Evolutionary conservation across 306 rosid genomes (phyloP).

Genomic region (Trifolium fragiferum): DNA sequence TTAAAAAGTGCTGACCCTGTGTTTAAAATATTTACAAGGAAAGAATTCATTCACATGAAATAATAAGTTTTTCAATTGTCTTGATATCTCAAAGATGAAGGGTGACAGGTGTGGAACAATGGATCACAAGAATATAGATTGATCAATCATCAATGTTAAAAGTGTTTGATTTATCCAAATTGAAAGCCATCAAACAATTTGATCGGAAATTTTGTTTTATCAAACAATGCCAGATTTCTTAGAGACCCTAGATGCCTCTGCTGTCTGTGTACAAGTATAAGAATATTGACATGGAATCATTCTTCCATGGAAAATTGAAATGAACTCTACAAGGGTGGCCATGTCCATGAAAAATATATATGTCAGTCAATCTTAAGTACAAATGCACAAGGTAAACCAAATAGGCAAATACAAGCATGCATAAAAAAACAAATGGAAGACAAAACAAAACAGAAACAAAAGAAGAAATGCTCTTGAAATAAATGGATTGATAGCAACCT

Average conservation of each 20-base stretch:
- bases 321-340: not conserved
- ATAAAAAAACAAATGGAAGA: not conserved
- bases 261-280: not conserved
- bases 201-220: not conserved
- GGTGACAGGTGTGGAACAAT: constrained; percentile 4
- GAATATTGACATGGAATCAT: not conserved
- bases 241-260: not conserved
- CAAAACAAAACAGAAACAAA: not conserved
- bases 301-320: not conserved
- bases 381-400: not conserved
- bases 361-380: constrained; percentile 9
- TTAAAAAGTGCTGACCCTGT: not conserved
- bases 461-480: constrained; percentile 8
- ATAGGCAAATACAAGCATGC: not conserved
- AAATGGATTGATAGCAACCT: constrained; percentile 50
- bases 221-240: not conserved
- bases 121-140: not conserved
- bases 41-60: not conserved
- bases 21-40: not conserved
- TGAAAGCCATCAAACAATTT: not conserved
- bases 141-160: not conserved
- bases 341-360: not conserved
- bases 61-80: not conserved
- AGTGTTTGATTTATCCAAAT: constrained; percentile 21
- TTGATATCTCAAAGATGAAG: constrained; percentile 4